Evolutionary conservation across 2,329 filamentous ascomycete genomes (phyloP), one percentile per base, ranked within the genome.

Genomic region (Lojkania enalia): DNA sequence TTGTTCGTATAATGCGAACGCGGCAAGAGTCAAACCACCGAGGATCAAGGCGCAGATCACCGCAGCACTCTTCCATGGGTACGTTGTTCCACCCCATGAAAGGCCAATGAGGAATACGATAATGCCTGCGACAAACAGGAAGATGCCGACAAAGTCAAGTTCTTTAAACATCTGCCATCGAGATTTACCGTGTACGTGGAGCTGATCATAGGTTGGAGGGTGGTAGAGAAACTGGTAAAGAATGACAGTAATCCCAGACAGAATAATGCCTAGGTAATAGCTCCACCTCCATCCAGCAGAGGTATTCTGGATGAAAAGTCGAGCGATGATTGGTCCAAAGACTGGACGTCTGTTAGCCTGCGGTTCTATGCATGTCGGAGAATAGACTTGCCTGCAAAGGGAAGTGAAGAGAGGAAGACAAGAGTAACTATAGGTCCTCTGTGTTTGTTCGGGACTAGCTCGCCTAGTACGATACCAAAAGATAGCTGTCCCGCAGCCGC

Each of bases 221-320:
- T 73, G 71, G 60, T 78, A 80, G 44, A 75, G 72, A 49, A 76
- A 69, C 25, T 67, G 62, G 50, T 72, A 77, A 11, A 77, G 63
- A 3, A 67, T 56, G 5, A 74, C 51, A 11, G 72, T 63, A 14
- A 75, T 47, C 18, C 63, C 67, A 29, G 65, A 70, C 39, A 74
- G 58, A 41, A 77, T 75, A 51, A 75, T 73, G 41, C 72, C 73
- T 2, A 80, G 54, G 51, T 76, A 78, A 57, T 75, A 81, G 43
- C 63, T 71, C 74, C 76, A 78, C 30, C 77, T 23, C 56, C 56
- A 57, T 3, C 52, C 52, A 13, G 52, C 48, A 14, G 51, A 42
- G 3, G 56, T 59, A 63, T 77, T 76, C 76, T 36, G 5, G 32
- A 69, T 63, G n/a, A 69, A 57, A 3, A 51, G 57, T 1, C 76